Evolutionary conservation across 768 basidiomycete genomes (phyloP), one percentile per base, ranked within the genome.

Genomic region (Termitomyces sp.): DNA sequence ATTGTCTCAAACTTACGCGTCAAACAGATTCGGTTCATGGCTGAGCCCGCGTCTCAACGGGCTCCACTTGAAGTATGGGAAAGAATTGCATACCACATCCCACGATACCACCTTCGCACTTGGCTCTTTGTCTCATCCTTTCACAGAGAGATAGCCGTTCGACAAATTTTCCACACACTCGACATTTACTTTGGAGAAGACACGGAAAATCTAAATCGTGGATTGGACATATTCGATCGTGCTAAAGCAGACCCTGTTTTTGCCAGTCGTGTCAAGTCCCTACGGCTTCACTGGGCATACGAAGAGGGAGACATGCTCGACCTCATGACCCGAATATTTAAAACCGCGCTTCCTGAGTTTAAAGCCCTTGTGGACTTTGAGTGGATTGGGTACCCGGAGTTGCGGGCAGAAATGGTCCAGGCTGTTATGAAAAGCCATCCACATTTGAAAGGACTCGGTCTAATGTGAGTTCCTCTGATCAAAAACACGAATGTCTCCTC

Each of bases 331-430:
- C 75, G 76, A 75, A 82, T 87, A 48, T 85, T 88, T 70, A 80
- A 80, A 57, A 83, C 80, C 9, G 80, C 85, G 2, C 74, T 89
- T 14, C 85, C 85, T 1, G 82, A 83, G 46, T 87, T 88, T 71
- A 84, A 74, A 59, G 78, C 80, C 8, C 72, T 88, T 12, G 67
- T 74, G 13, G 85, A 86, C 61, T 86, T 88, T 64, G 86, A 88
- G 69, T 88, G 87, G 87, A 87, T 88, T n/a, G 86, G 87, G 5
- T 88, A 88, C 64, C 87, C 86, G 1, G 87, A 88, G 66, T 73
- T 88, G 71, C 77, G 82, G 10, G 82, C 77, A n/a, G 85, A 87
- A 55, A 83, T 85, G 78, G 85, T 88, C 0, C 78, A 85, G 64
- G 78, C 77, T 9, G 74, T 88, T 5, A 71, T 85, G 13, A 69